Evolutionary conservation across 345 rosid genomes (phyloP).

Genomic region (Arabidopsis arenosa): DNA sequence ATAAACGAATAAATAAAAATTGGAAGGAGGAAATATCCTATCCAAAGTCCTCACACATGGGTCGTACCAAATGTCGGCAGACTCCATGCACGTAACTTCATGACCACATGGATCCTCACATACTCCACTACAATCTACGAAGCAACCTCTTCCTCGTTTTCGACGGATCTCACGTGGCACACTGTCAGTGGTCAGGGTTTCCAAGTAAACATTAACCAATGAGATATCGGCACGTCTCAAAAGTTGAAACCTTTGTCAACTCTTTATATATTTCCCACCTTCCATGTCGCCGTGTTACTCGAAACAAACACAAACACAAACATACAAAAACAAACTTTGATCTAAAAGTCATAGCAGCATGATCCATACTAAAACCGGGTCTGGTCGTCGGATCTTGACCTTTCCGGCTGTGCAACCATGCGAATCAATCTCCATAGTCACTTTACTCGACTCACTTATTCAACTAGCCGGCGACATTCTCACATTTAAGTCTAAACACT

Average conservation of each 20-base stretch:
- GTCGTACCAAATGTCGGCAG: conserved; percentile 51
- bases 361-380: conserved; percentile 26
- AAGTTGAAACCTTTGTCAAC: conserved; percentile 7
- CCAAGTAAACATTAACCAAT: conserved; percentile 24
- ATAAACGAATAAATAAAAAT: not conserved
- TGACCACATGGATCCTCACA: conserved; percentile 44
- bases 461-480: conserved; percentile 53
- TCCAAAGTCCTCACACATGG: conserved; percentile 25
- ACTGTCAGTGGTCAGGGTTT: conserved; percentile 36
- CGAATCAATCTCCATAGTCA: conserved; percentile 54
- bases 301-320: conserved; percentile 21
- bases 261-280: conserved; percentile 12
- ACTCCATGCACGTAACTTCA: conserved; percentile 45
- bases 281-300: not conserved
- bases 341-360: conserved; percentile 8
- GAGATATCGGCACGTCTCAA: not conserved
- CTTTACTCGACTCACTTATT: conserved; percentile 63
- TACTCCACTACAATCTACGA: conserved; percentile 23
- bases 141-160: conserved; percentile 37
- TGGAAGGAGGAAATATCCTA: conserved; percentile 28
- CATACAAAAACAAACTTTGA: conserved; percentile 29
- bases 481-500: conserved; percentile 50
- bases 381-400: conserved; percentile 65
- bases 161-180: conserved; percentile 34
- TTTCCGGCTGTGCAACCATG: conserved; percentile 84